phyloP scores from a whole-genome alignment of 129 eudicot species.

The Ambrosia artemisiifolia region DNA sequence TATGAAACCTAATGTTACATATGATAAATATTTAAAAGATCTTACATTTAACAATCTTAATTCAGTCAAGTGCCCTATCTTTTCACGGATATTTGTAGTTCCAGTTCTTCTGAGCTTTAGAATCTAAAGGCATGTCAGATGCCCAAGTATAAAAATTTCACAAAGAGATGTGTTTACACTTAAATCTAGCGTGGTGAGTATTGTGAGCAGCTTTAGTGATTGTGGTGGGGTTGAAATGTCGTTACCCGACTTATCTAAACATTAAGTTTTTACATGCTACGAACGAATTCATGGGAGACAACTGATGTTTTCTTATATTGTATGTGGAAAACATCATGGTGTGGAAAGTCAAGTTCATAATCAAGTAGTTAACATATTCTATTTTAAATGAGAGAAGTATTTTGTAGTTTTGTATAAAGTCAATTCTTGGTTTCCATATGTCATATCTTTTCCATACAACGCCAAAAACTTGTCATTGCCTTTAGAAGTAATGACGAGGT shows the following conservation, averaged over 20 bases:
- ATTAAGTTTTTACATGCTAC: background rate
- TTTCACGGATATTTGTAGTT: background rate
- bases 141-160: slow-evolving; percentile 12
- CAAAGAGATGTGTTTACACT: background rate
- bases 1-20: background rate
- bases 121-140: slow-evolving; percentile 13
- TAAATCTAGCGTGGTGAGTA: background rate
- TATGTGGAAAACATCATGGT: slow-evolving; percentile 6
- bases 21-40: background rate
- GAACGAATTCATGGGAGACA: background rate
- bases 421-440: background rate
- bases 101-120: background rate
- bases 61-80: slow-evolving; percentile 1
- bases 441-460: background rate
- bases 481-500: background rate
- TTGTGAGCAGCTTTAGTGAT: slow-evolving; percentile 4
- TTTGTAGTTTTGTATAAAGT: background rate
- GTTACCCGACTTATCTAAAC: background rate
- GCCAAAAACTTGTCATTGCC: background rate
- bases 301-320: background rate
- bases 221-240: background rate
- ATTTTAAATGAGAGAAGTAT: slow-evolving; percentile 11
- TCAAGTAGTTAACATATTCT: background rate
- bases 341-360: background rate
- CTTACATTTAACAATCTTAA: background rate